These are phyloP conservation scores for Musa balbisiana DNA, from an alignment of 202 grass and related monocot species.

Conservation along the genomic window DNA sequence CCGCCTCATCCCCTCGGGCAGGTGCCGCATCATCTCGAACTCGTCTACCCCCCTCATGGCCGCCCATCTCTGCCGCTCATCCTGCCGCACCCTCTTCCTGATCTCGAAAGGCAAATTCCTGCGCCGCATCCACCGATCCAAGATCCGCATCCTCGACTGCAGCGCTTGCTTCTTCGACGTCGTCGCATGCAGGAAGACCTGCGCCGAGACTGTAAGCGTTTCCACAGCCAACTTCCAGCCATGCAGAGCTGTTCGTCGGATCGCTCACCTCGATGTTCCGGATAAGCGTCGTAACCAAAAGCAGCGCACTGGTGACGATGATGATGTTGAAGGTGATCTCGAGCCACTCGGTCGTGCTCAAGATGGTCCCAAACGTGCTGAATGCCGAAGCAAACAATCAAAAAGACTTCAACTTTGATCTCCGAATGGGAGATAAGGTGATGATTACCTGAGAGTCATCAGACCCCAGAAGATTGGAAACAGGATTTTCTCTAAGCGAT, in stretches of 20 bases:
- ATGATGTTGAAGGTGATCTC: constrained; percentile 20
- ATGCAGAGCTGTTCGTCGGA: background rate
- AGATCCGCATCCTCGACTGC: background rate
- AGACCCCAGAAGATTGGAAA: constrained; percentile 22
- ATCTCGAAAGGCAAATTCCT: background rate
- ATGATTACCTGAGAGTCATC: constrained; percentile 13
- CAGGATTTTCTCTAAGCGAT: constrained; percentile 13
- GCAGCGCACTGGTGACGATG: constrained; percentile 7
- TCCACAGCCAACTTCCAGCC: no score
- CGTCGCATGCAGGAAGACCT: constrained; percentile 13
- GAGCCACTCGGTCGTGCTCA: constrained; percentile 16
- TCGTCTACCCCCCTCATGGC: constrained; percentile 15
- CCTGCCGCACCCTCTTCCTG: constrained; percentile 8
- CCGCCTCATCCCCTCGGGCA: constrained; percentile 13
- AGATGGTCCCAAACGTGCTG: constrained; percentile 11
- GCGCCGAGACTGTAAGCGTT: background rate
- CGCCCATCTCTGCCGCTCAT: constrained; percentile 17
- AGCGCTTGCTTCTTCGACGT: constrained; percentile 17
- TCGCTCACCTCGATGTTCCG: constrained; percentile 18
- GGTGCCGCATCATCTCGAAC: background rate
- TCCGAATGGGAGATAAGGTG: background rate
- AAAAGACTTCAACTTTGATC: no score
- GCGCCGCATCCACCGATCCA: constrained; percentile 15
- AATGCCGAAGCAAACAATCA: background rate
- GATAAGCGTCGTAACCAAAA: constrained; percentile 14